These are phyloP conservation scores for Xerocomellus intermedius DNA, from an alignment of 768 basidiomycete genomes.

Conservation along the genomic window DNA sequence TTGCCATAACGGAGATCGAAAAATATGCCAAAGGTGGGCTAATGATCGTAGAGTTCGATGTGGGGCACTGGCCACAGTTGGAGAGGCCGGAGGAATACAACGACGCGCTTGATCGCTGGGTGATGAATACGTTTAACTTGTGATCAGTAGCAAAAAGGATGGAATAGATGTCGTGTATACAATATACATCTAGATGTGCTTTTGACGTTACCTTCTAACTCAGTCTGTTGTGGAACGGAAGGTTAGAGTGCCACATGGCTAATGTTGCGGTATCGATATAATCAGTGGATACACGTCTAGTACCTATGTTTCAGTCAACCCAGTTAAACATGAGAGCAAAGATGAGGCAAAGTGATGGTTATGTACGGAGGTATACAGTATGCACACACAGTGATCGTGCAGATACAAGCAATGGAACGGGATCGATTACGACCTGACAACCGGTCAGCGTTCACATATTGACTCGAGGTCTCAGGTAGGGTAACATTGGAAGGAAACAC, in stretches of 20 bases:
- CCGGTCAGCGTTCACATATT: conserved; percentile 52
- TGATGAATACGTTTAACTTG: conserved; percentile 16
- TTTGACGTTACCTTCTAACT: too few relatives aligned
- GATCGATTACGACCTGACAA: conserved; percentile 68
- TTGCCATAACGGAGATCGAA: conserved; percentile 23
- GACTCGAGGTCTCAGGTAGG: conserved; percentile 10
- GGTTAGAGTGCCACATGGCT: neutral
- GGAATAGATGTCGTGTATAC: conserved; percentile 1
- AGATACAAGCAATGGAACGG: conserved; percentile 3
- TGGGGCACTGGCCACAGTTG: conserved; percentile 40
- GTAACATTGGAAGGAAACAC: conserved; percentile 37
- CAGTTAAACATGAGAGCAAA: neutral
- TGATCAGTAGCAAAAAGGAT: neutral
- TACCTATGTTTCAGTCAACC: conserved; percentile 26
- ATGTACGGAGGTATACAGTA: conserved; percentile 13
- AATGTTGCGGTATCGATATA: conserved; percentile 3
- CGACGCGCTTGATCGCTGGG: conserved; percentile 35
- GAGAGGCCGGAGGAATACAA: conserved; percentile 37
- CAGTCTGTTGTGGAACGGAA: too few relatives aligned
- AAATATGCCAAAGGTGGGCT: conserved; percentile 28
- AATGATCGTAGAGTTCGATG: conserved; percentile 34
- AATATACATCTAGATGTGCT: neutral
- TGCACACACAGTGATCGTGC: neutral
- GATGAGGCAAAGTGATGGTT: conserved; percentile 1
- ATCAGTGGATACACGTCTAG: conserved; percentile 18